Base-by-base conservation (phyloP, 2,329 filamentous ascomycete species). In the Venturia carpophila region DNA sequence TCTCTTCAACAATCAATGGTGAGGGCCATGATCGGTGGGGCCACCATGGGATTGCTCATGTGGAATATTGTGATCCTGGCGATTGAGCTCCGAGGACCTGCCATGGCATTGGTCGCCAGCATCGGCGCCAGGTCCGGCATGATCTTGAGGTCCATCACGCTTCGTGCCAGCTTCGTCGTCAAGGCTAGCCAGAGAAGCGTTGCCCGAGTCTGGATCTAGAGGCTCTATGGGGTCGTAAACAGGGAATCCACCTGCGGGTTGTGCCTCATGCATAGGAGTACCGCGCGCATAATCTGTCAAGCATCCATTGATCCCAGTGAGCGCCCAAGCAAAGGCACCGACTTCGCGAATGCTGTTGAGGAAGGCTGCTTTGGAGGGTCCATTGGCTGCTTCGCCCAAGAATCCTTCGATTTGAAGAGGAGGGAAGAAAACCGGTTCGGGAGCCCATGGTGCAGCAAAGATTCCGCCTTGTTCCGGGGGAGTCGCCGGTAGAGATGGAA, bases 321-420 rank as follows among this genome's bases (percentile, higher is more conserved):
- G 77, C 1, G 87, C 88, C 90, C 90, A 95, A 11, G 90, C 90
- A 73, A 95, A 94, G n/a, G 94, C 88, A 1, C 89, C 90, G 60
- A 92, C 88, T 64, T 94, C 90, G 65, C 89, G 86, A 69, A 95
- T 95, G 2, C 87, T 88, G 64, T 83, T 82, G 88, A 94, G 91
- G 70, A 94, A 85, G 64, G 86, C 82, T 34, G 85, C 81, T 60
- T 81, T 72, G 21, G 82, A 78, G 45, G 84, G 84, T n/a, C 83
- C 83, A 68, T 80, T 63, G 75, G 75, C 67, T 64, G 64, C 65
- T 58, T 67, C 68, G 21, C 71, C 68, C 21, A 67, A 61, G 37
- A 68, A 67, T 47, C 70, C 71, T 21, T 67, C 69, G 47, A 69
- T 69, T 13, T 67, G 75, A 73, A 37, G 71, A 68, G 37, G 78